Evolutionary conservation across 176 grass and related monocot genomes (phyloP).

Genomic region (Zizania latifolia): DNA sequence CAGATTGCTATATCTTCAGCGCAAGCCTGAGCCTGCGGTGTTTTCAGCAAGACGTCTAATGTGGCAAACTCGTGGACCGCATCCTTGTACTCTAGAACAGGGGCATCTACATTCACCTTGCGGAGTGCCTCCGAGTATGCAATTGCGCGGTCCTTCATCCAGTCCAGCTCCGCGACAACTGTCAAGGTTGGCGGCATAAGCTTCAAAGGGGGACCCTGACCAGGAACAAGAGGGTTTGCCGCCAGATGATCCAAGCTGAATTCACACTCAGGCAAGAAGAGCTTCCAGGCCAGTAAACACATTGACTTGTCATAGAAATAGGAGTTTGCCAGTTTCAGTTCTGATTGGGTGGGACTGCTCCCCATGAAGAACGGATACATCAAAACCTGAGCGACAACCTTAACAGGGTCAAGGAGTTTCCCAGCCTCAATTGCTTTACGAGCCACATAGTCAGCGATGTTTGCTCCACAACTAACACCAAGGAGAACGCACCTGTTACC

Average conservation of each 20-base stretch:
- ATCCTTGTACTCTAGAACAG: slow-evolving; percentile 67
- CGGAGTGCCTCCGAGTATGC: slow-evolving; percentile 61
- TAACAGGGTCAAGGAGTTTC: slow-evolving; percentile 48
- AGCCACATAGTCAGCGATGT: slow-evolving; percentile 70
- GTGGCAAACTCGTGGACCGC: slow-evolving; percentile 68
- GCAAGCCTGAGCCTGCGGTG: slow-evolving; percentile 49
- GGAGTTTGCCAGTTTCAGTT: slow-evolving; percentile 68
- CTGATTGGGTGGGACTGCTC: slow-evolving; percentile 48
- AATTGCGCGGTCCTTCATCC: slow-evolving; percentile 72
- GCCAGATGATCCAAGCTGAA: slow-evolving; percentile 61
- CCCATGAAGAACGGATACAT: slow-evolving; percentile 82
- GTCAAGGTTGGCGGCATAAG: slow-evolving; percentile 72
- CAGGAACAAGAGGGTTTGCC: slow-evolving; percentile 47
- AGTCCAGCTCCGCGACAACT: slow-evolving; percentile 63
- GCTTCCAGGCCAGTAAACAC: slow-evolving; percentile 62
- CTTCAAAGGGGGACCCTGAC: slow-evolving; percentile 42
- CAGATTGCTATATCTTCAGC: slow-evolving; percentile 67
- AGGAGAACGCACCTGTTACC: slow-evolving; percentile 63
- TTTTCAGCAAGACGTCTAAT: slow-evolving; percentile 46
- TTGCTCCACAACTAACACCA: slow-evolving; percentile 57
- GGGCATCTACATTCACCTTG: slow-evolving; percentile 65
- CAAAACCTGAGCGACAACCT: slow-evolving; percentile 58
- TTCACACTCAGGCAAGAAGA: slow-evolving; percentile 47
- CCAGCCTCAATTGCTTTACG: slow-evolving; percentile 52
- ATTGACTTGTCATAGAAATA: slow-evolving; percentile 65